Conservation (phyloP, 192 early-diverging fungal species). For the Linnemannia schmuckeri region DNA sequence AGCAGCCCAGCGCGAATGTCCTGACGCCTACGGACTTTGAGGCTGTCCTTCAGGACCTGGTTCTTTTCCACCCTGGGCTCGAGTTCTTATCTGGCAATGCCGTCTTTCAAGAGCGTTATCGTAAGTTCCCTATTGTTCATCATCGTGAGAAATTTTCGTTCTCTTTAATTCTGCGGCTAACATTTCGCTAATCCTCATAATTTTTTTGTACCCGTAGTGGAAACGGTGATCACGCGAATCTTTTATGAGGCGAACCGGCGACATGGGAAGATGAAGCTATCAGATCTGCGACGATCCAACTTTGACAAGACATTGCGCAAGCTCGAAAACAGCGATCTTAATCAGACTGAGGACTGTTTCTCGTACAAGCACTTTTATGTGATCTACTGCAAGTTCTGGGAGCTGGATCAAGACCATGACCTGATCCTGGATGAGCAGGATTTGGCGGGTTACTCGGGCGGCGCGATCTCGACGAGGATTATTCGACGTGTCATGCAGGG, state of each 20-base stretch:
- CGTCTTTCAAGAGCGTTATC: slow-evolving; percentile 88
- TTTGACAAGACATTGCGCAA: slow-evolving; percentile 73
- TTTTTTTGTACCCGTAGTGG: slow-evolving; percentile 60
- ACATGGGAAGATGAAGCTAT: slow-evolving; percentile 79
- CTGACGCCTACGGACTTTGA: slow-evolving; percentile 78
- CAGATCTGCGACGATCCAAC: slow-evolving; percentile 78
- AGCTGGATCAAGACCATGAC: slow-evolving; percentile 92
- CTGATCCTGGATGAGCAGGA: slow-evolving; percentile 78
- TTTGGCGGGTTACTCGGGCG: slow-evolving; percentile 79
- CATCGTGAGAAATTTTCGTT: slow-evolving; percentile 12
- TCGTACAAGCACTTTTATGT: slow-evolving; percentile 99
- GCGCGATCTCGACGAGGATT: slow-evolving; percentile 75
- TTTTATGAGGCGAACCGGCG: slow-evolving; percentile 82
- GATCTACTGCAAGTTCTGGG: slow-evolving; percentile 97
- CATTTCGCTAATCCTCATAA: background rate
- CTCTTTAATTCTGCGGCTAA: background rate
- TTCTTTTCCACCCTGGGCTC: slow-evolving; percentile 88
- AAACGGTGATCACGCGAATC: slow-evolving; percentile 90
- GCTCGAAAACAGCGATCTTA: slow-evolving; percentile 70
- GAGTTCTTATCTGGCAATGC: slow-evolving; percentile 85
- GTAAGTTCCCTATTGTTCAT: slow-evolving; percentile 56
- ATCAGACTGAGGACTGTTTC: slow-evolving; percentile 84
- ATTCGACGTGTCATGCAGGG: slow-evolving; percentile 80
- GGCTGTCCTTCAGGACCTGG: slow-evolving; percentile 84
- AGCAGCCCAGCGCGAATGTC: slow-evolving; percentile 52